Percentiles rank a stretch among this genome's conserved stretches.
phyloP scores from a whole-genome alignment of 108 stramenopile species.

The Ochromonas danica region DNA sequence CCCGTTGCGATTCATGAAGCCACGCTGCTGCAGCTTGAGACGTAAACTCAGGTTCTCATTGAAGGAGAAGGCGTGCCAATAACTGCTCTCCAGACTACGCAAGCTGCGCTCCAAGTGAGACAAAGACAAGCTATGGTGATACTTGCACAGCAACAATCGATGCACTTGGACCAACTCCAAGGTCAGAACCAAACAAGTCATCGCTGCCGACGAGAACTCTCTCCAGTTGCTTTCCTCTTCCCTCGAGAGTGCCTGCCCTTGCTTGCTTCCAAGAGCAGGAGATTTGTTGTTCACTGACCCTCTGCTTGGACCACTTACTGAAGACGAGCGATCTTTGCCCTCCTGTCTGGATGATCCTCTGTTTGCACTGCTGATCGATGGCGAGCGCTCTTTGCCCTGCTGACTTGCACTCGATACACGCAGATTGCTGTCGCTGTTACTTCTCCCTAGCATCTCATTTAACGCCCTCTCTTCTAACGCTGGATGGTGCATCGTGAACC shows the following conservation, averaged over 20 bases:
- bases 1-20: not conserved
- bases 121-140: not conserved
- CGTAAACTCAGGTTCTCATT: not conserved
- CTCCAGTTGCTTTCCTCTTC: too few relatives aligned
- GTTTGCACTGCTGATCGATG: constrained; percentile 31
- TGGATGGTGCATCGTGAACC: too few relatives aligned
- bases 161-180: not conserved
- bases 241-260: too few relatives aligned
- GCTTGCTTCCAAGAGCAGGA: too few relatives aligned
- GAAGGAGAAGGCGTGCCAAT: not conserved
- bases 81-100: not conserved
- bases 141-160: not conserved
- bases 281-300: not conserved
- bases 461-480: too few relatives aligned
- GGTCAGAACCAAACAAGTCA: not conserved
- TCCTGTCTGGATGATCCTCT: not conserved
- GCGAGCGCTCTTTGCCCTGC: constrained; percentile 11
- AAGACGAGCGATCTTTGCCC: not conserved
- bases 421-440: too few relatives aligned
- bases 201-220: not conserved
- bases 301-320: not conserved
- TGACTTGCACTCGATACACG: too few relatives aligned
- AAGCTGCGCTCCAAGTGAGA: not conserved
- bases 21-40: not conserved
- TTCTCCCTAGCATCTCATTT: too few relatives aligned